Evolutionary conservation across 306 rosid genomes (phyloP), one percentile per base, ranked within the genome.

Genomic region (Citrullus colocynthis): DNA sequence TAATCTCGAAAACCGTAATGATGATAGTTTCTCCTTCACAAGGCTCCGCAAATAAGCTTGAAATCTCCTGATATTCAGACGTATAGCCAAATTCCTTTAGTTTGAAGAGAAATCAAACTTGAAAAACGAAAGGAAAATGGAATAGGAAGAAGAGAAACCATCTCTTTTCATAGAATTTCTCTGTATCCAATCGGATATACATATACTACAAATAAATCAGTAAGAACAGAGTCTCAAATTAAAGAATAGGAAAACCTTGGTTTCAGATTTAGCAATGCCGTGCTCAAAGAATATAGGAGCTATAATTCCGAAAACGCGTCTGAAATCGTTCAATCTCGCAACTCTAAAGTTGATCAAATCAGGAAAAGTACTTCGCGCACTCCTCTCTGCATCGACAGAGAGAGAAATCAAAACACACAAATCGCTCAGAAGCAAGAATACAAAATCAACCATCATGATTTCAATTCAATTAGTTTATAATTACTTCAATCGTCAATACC

Each of bases 211-310:
- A 17, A 15, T 4, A 37, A 49, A 49, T 77, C 11, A 30, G 39
- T 5, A 1, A 30, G 49, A 44, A 28, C n/a, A n/a, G 30, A 79
- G 44, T n/a, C 28, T 32, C 32, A 54, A 32, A 17, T 44, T 42
- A 0, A 36, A 9, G 78, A 63, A 61, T 58, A 63, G n/a, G 41
- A 78, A 30, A 77, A 94, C 98, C 98, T 87, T 90, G 63, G 96
- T 92, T 84, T 94, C 95, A 1, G 91, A 92, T 32, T 86, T 94
- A 74, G 98, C 98, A 78, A 94, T 94, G 45, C 92, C 93, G 48
- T 97, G 97, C 85, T 94, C 98, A 74, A 94, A 92, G 92, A 94
- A 92, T 78, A 92, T 77, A 9, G 97, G 98, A 79, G 97, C 95
- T 9, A 78, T 89, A 81, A 90, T 96, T 54, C 89, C 96, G 70